Base-by-base conservation (phyloP, 495 filamentous ascomycete species). In the Opeltia flavorubescens region DNA sequence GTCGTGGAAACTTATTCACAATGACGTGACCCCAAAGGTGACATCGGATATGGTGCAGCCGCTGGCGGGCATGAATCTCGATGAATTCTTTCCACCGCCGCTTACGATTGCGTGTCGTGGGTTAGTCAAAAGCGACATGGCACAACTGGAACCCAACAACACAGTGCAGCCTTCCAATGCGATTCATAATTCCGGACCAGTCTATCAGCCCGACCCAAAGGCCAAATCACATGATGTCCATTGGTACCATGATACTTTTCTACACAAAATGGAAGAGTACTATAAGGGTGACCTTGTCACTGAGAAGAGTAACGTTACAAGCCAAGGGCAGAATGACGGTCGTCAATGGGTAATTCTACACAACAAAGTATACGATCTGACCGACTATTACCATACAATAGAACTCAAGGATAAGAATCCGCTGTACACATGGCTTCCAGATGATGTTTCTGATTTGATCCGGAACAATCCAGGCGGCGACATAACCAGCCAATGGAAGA, bases 221-320 rank as follows among this genome's bases (percentile, higher is more conserved):
- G 80, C 74, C 5, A 66, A 65, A 35, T 60, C 95, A 38, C 57
- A 75, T 50, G 59, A 76, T 5, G 66, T 70, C 20, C 69, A 77
- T 18, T 96, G 93, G 93, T 96, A 95, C 56, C 58, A 59, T 17
- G 59, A 79, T 8, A 62, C 49, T 2, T 95, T 95, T 59, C 54
- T 86, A 48, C 86, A 86, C 0, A 76, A 72, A 51, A 95, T 98
- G 55, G 74, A 80, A 44, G 71, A 87, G 44, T 94, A 81, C 57
- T 85, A 86, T 60, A 87, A 94, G 46, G 91, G 93, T 25, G 76
- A 88, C 36, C 63, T 98, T 4, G 91, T 96, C 4, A 74, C 91
- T 55, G 66, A 72, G n/a, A 68, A 61, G 17, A 63, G 76, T 20
- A 62, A 55, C 2, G 55, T 75, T 23, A 35, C 56, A 21, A 60